These are phyloP conservation scores for Telfairia occidentalis DNA, from an alignment of 331 rosid species.

Conservation along the genomic window DNA sequence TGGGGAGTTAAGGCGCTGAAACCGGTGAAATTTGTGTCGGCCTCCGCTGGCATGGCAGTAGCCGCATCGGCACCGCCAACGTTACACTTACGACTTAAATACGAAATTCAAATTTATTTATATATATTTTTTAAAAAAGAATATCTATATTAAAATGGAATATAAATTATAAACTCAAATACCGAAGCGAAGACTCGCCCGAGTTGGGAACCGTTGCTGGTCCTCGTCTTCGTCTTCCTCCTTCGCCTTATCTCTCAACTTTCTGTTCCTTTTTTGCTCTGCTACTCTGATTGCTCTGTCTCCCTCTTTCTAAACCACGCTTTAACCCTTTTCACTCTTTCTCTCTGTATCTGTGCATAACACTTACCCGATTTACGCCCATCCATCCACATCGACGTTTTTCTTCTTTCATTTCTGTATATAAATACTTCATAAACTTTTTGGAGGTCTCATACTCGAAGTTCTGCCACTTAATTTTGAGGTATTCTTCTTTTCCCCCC, in stretches of 20 bases:
- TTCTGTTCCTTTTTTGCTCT: background rate
- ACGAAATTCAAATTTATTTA: background rate
- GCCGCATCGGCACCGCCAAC: background rate
- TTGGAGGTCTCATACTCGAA: background rate
- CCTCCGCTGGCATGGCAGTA: background rate
- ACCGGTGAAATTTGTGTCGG: slow-evolving; percentile 2
- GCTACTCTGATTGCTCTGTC: background rate
- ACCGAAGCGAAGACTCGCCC: background rate
- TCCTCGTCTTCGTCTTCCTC: background rate
- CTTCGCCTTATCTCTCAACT: background rate
- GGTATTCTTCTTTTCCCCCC: background rate
- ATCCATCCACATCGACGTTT: background rate
- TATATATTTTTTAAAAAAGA: background rate
- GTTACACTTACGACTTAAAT: background rate
- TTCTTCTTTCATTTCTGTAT: background rate
- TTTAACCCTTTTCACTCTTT: background rate
- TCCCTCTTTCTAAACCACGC: background rate
- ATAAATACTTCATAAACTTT: background rate
- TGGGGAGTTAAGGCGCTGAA: background rate
- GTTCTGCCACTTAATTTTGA: background rate
- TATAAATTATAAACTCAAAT: background rate
- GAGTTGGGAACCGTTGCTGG: slow-evolving; percentile 2
- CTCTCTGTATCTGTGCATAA: background rate
- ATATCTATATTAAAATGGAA: background rate
- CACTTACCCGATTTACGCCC: background rate